phyloP scores from a whole-genome alignment of 2,329 filamentous ascomycete species.

The Sphaerulina musiva region DNA sequence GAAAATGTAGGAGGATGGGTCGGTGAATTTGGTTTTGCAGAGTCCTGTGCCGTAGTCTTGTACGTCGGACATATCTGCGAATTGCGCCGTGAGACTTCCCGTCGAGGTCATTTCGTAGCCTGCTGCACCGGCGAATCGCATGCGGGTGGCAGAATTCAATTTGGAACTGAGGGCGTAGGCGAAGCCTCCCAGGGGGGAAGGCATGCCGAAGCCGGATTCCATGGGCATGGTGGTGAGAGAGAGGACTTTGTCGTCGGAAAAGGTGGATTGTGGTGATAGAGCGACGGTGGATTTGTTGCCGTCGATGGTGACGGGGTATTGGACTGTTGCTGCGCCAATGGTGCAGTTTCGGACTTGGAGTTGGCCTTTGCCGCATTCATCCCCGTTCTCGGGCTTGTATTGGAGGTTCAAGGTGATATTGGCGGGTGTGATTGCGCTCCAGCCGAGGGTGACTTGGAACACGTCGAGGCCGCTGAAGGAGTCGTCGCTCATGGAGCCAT shows the following conservation, averaged over 20 bases:
- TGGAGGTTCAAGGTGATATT: constrained; percentile 15
- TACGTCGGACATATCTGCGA: constrained; percentile 12
- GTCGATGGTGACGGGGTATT: constrained; percentile 14
- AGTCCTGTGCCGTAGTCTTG: constrained; percentile 5
- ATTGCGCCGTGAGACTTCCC: constrained; percentile 11
- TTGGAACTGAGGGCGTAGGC: constrained; percentile 14
- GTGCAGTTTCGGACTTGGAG: constrained; percentile 16
- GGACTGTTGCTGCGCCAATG: constrained; percentile 13
- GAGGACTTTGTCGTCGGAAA: constrained; percentile 3
- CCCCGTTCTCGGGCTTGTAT: constrained; percentile 11
- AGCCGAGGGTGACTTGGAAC: constrained; percentile 8
- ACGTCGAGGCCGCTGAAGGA: constrained; percentile 14
- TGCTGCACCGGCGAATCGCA: constrained; percentile 14
- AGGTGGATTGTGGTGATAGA: constrained; percentile 1
- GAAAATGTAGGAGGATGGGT: constrained; percentile 12
- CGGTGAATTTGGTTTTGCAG: constrained; percentile 13
- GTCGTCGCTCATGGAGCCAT: constrained; percentile 6
- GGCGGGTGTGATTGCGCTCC: constrained; percentile 8
- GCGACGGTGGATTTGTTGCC: constrained; percentile 16
- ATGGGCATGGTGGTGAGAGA: constrained; percentile 5
- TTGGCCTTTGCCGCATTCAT: constrained; percentile 7
- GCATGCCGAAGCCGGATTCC: constrained; percentile 12
- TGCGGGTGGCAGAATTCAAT: constrained; percentile 9
- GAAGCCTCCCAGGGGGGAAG: constrained; percentile 12
- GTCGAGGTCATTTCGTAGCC: constrained; percentile 12